Conservation (phyloP, 2,329 filamentous ascomycete species). For the Periglandula ipomoeae region DNA sequence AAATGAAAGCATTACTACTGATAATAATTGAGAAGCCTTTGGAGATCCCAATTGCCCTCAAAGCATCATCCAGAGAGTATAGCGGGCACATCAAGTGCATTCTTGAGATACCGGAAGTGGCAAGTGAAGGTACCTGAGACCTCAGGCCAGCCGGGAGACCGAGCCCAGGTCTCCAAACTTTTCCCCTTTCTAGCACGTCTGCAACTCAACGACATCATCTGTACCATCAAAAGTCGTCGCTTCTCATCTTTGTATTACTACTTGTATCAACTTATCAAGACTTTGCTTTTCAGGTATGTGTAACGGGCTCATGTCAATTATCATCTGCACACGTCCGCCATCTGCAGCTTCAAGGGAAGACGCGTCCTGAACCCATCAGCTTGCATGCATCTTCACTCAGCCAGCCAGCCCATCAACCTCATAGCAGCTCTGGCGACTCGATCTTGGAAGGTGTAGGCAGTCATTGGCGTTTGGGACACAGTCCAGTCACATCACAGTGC, state of each 20-base stretch:
- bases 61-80: too few relatives aligned
- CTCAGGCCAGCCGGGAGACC: slow-evolving; percentile 21
- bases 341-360: not conserved
- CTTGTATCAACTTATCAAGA: not conserved
- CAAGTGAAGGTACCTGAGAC: slow-evolving; percentile 21
- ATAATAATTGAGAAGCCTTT: too few relatives aligned
- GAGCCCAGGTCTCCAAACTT: slow-evolving; percentile 17
- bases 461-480: not conserved
- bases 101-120: too few relatives aligned
- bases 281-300: slow-evolving; percentile 5
- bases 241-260: slow-evolving; percentile 7
- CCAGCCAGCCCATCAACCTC: not conserved
- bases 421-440: not conserved
- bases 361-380: not conserved
- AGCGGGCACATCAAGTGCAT: too few relatives aligned
- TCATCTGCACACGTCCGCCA: not conserved
- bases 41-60: too few relatives aligned
- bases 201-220: not conserved
- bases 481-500: not conserved
- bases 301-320: not conserved
- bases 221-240: not conserved
- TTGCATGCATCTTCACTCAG: not conserved
- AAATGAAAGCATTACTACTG: too few relatives aligned
- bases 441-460: not conserved
- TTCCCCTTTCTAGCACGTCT: slow-evolving; percentile 13